Percentiles rank a stretch among this genome's conserved stretches.
Conservation (phyloP, 495 filamentous ascomycete species). For the Parathielavia hyrcaniae region DNA sequence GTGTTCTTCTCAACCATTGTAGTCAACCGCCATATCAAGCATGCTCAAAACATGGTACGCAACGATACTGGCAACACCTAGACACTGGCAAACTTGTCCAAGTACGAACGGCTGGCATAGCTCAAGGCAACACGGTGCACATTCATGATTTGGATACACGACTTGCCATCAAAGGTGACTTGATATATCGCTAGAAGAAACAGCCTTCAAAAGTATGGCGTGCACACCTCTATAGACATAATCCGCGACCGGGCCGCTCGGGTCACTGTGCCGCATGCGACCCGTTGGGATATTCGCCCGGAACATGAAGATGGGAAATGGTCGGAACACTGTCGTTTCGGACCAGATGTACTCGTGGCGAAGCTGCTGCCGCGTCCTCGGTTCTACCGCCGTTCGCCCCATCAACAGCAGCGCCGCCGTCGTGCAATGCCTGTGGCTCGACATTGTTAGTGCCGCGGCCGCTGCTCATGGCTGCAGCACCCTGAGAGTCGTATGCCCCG, state of each 20-base stretch:
- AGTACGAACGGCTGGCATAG: too few species aligned
- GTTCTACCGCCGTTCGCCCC: constrained; percentile 1
- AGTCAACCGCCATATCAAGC: too few species aligned
- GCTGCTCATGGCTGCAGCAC: neutral
- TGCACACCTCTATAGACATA: neutral
- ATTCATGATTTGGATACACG: neutral
- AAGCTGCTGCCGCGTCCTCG: neutral
- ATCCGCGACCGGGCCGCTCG: neutral
- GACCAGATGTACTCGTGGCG: constrained; percentile 16
- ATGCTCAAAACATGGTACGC: too few species aligned
- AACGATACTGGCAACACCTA: too few species aligned
- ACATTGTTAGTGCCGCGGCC: neutral
- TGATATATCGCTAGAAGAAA: neutral
- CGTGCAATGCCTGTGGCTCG: constrained; percentile 8
- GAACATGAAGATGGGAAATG: constrained; percentile 46
- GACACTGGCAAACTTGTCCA: too few species aligned
- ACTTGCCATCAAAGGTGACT: neutral
- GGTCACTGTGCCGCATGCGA: constrained; percentile 16
- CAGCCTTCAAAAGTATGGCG: neutral
- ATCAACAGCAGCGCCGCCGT: neutral
- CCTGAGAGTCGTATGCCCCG: neutral
- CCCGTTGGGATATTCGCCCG: constrained; percentile 51
- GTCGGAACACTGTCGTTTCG: constrained; percentile 29
- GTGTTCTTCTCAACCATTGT: too few species aligned
- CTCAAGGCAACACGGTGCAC: neutral